These are phyloP conservation scores for Neurospora sp. DNA, from an alignment of 495 filamentous ascomycete species.

Conservation along the genomic window DNA sequence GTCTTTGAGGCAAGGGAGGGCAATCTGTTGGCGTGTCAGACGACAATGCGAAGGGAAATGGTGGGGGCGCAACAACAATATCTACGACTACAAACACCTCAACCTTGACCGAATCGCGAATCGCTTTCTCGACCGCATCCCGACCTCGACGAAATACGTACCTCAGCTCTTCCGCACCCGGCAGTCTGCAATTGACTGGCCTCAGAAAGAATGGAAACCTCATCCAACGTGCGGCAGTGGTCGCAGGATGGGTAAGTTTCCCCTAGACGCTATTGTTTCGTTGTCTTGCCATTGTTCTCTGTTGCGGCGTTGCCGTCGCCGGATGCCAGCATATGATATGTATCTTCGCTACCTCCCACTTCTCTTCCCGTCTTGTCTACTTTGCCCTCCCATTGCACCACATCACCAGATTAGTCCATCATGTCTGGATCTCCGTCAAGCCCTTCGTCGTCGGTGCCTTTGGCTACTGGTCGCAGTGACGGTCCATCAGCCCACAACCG, in stretches of 20 bases:
- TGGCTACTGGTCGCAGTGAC: neutral
- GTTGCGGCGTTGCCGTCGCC: neutral
- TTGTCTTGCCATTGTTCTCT: neutral
- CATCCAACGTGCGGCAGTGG: constrained; percentile 7
- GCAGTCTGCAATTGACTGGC: neutral
- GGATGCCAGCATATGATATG: neutral
- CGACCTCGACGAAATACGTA: neutral
- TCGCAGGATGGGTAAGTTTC: constrained; percentile 12
- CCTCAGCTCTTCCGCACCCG: neutral
- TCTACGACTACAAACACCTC: neutral
- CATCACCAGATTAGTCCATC: neutral
- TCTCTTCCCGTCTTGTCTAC: neutral
- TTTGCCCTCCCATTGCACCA: neutral
- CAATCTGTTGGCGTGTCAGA: neutral
- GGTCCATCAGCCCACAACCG: neutral
- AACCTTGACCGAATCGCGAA: neutral
- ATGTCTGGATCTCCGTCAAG: neutral
- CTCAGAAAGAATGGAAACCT: constrained; percentile 11
- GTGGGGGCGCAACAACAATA: neutral
- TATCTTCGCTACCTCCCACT: neutral
- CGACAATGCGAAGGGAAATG: neutral
- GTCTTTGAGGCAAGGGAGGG: neutral
- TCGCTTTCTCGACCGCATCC: neutral
- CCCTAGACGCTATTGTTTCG: neutral
- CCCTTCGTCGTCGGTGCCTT: neutral